These are phyloP conservation scores for Phalaenopsis hybrid DNA, from an alignment of 116 monocot genomes.

Conservation along the genomic window DNA sequence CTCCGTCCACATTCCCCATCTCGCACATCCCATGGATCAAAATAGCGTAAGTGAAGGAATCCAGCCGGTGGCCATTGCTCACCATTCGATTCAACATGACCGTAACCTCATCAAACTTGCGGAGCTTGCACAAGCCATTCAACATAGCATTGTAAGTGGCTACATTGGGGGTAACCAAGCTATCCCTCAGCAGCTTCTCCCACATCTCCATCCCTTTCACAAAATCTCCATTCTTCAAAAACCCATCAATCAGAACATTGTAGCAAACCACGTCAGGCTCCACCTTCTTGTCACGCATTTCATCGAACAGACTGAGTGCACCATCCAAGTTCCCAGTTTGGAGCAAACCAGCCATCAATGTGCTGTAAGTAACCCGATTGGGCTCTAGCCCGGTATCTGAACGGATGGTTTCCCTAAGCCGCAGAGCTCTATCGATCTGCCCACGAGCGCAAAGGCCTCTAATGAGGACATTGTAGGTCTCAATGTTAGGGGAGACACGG, in stretches of 20 bases:
- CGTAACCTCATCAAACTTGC: slow-evolving; percentile 54
- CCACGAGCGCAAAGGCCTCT: slow-evolving; percentile 50
- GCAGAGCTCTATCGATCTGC: slow-evolving; percentile 34
- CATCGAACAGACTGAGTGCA: slow-evolving; percentile 73
- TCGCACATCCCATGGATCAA: slow-evolving; percentile 65
- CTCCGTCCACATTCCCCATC: slow-evolving; percentile 49
- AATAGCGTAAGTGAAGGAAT: slow-evolving; percentile 58
- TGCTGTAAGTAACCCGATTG: slow-evolving; percentile 58
- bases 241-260: slow-evolving; percentile 67
- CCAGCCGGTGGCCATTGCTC: slow-evolving; percentile 47
- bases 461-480: slow-evolving; percentile 77
- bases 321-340: slow-evolving; percentile 24
- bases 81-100: slow-evolving; percentile 57
- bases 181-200: slow-evolving; percentile 47
- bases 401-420: slow-evolving; percentile 23
- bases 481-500: slow-evolving; percentile 46
- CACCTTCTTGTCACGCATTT: slow-evolving; percentile 55
- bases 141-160: slow-evolving; percentile 71
- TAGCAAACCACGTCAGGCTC: slow-evolving; percentile 63
- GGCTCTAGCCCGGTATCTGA: slow-evolving; percentile 29
- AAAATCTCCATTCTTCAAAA: slow-evolving; percentile 53
- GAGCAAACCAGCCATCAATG: slow-evolving; percentile 35
- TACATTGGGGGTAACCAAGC: slow-evolving; percentile 36
- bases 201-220: slow-evolving; percentile 51
- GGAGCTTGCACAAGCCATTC: slow-evolving; percentile 65